Base-by-base conservation (phyloP, 2,329 filamentous ascomycete genomes). In the Arthrobotrys megalospora region DNA sequence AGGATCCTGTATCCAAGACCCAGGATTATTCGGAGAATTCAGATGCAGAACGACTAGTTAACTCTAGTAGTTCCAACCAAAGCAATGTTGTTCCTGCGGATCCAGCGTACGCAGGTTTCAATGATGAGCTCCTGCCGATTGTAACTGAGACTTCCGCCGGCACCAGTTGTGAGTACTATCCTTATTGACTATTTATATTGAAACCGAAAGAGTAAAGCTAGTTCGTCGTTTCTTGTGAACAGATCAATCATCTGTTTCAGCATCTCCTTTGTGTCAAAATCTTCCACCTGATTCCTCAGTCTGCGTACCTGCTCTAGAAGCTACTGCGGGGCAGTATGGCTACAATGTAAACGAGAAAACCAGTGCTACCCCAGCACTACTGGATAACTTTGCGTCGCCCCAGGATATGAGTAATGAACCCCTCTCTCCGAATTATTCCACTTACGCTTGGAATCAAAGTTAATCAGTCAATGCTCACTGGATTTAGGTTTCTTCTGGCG, bases 41-140 rank as follows among this genome's bases (percentile, higher is more conserved):
- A 12, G 45, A 48, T 48, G 6, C 41, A n/a, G 45, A 48, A 11
- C 45, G 16, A 48, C 45, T 21, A 48, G 45, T 48, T 48, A 48
- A 48, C 45, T 48, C 45, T 48, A 21, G 14, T 48, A 19, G 45
- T 48, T 48, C 45, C 45, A 21, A 48, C 45, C 45, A 48, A 2
- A 48, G 16, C n/a, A n/a, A n/a, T 48, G 16, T 19, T 43, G 6
- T 4, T n/a, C 12, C 16, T 48, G 45, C 16, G 3, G 16, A 48
- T n/a, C 45, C 45, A 19, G 5, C 12, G n/a, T n/a, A n/a, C n/a
- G n/a, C n/a, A n/a, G n/a, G n/a, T n/a, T n/a, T n/a, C n/a, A n/a
- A n/a, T n/a, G n/a, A n/a, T n/a, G n/a, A n/a, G n/a, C n/a, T n/a
- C n/a, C n/a, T n/a, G n/a, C n/a, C n/a, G n/a, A n/a, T n/a, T n/a